phyloP scores from a whole-genome alignment of 345 rosid species.

The Eucalyptus leucophloia region DNA sequence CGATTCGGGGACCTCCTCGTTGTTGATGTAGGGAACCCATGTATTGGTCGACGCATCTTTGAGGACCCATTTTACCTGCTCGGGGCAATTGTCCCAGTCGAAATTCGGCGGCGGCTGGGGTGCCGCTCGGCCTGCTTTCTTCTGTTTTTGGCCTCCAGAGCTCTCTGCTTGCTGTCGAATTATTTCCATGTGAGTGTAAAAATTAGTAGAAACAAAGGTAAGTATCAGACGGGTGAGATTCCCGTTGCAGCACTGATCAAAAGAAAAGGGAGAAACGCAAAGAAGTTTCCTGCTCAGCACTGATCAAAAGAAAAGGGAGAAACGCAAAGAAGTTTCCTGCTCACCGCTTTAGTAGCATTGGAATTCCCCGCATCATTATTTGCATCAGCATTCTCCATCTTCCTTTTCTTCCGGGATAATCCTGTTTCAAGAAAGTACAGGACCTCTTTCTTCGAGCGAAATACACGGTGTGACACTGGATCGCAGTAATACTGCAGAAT shows the following conservation, averaged over 20 bases:
- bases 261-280: neutral
- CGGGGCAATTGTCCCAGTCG: conserved; percentile 41
- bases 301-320: neutral
- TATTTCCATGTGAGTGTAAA: neutral
- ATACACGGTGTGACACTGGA: conserved; percentile 11
- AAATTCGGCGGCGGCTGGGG: conserved; percentile 8
- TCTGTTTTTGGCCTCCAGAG: conserved; percentile 13
- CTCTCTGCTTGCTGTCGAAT: conserved; percentile 10
- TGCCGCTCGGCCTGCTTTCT: neutral
- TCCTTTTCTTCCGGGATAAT: conserved; percentile 7
- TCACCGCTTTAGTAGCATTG: conserved; percentile 12
- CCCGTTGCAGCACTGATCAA: neutral
- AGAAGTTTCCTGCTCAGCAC: neutral
- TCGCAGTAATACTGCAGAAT: conserved; percentile 30
- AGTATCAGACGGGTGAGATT: neutral
- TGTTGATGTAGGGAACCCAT: conserved; percentile 41
- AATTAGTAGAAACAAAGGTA: neutral
- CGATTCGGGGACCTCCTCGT: conserved; percentile 25
- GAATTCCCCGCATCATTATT: neutral
- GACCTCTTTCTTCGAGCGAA: conserved; percentile 42
- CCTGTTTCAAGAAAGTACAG: conserved; percentile 32
- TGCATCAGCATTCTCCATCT: neutral
- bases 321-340: neutral
- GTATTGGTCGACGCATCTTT: conserved; percentile 5
- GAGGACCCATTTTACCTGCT: conserved; percentile 43